Base-by-base conservation (phyloP, 495 filamentous ascomycete genomes). In the Pyrenula massariospora region DNA sequence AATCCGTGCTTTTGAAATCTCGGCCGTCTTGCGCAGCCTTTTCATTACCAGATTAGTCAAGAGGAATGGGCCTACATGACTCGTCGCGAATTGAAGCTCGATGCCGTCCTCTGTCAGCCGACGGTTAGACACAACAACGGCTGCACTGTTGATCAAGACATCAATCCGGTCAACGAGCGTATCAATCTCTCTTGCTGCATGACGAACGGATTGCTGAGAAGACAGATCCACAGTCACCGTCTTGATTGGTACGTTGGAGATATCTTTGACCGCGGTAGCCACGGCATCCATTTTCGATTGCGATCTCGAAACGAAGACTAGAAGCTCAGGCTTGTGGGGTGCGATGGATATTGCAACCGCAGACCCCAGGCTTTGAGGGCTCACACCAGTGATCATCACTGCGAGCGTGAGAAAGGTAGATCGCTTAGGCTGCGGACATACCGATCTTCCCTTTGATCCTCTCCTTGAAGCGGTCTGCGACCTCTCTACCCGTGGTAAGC, bases 111-210 rank as follows among this genome's bases (percentile, higher is more conserved):
- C 68, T 0, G 84, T 84, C 24, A 63, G 56, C 62, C 66, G 65
- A 54, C 63, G 62, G 60, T 70, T 68, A 36, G 76, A 51, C 22
- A 72, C 69, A 83, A 87, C 86, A 55, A 87, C 75, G 3, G 78
- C 85, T 11, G 85, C 84, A 52, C 71, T 73, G 31, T 88, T 88
- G 65, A 87, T 81, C 22, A 88, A 60, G n/a, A 86, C 77, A 65
- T 87, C 81, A 52, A 88, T 77, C 19, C 73, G 61, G 56, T 76
- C 67, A 55, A 84, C 78, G 25, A 67, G 63, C 2, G 52, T 20
- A 11, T 66, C 68, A n/a, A 73, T 70, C 59, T 86, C 76, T n/a
- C 70, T 58, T 0, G 64, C 62, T 2, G 83, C 78, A 15, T 70
- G 61, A 0, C 78, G 72, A 0, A 81, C 77, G 53, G 63, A 72